Conservation (phyloP, 345 rosid genomes). For the Dipteronia dyeriana region DNA sequence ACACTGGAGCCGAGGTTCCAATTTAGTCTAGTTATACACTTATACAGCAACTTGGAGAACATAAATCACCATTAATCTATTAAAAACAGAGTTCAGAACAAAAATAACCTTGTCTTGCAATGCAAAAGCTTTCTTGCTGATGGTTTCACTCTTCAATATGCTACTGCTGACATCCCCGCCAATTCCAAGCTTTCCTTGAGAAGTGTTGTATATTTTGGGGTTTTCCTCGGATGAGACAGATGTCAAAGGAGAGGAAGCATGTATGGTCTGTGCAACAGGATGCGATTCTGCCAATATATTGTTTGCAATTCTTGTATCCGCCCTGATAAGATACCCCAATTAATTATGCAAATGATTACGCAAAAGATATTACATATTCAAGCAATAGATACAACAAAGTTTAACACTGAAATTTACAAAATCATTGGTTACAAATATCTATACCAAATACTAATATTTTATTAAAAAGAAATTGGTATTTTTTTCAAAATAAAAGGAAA, state of each 20-base stretch:
- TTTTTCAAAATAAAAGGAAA: background rate
- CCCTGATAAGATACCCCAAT: constrained; percentile 36
- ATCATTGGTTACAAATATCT: background rate
- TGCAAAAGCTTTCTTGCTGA: constrained; percentile 78
- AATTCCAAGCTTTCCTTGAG: constrained; percentile 44
- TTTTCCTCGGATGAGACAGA: constrained; percentile 43
- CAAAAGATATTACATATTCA: background rate
- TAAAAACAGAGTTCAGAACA: background rate
- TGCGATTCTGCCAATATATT: constrained; percentile 34
- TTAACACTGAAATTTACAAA: background rate
- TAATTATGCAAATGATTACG: constrained; percentile 4
- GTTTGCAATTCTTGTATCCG: constrained; percentile 42
- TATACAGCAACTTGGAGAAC: constrained; percentile 11
- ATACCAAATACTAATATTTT: background rate
- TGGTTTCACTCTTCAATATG: constrained; percentile 68
- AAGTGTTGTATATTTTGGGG: constrained; percentile 35
- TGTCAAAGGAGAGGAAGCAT: constrained; percentile 29
- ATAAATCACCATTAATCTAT: background rate
- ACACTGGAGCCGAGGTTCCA: background rate
- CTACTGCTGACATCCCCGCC: constrained; percentile 42
- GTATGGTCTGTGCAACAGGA: constrained; percentile 29
- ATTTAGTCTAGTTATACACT: background rate
- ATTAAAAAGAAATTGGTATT: background rate
- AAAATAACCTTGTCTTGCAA: constrained; percentile 86
- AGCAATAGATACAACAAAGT: background rate